phyloP scores from a whole-genome alignment of 2,329 filamentous ascomycete species.

The Lomentospora prolificans region DNA sequence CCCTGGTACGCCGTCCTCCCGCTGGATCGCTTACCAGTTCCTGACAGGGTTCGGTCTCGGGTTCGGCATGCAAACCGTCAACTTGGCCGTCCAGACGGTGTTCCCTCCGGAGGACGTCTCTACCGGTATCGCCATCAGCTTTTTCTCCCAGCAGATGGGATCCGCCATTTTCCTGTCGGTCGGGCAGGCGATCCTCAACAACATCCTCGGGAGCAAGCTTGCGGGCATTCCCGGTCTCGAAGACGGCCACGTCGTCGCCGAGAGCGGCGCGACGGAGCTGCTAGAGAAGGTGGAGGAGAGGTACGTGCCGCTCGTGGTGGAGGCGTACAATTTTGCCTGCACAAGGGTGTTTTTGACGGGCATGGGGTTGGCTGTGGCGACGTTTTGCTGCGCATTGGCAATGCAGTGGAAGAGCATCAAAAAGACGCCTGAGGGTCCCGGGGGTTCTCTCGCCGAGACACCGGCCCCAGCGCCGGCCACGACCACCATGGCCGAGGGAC shows the following conservation, averaged over 20 bases:
- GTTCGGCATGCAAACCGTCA: slow-evolving; percentile 46
- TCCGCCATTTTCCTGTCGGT: slow-evolving; percentile 49
- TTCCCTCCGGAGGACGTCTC: slow-evolving; percentile 42
- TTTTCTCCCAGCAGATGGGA: slow-evolving; percentile 50
- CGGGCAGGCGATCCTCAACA: slow-evolving; percentile 43
- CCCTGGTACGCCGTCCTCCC: slow-evolving; percentile 31
- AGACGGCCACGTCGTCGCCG: slow-evolving; percentile 30
- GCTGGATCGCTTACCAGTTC: slow-evolving; percentile 53
- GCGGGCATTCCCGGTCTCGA: slow-evolving; percentile 31
- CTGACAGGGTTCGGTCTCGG: slow-evolving; percentile 50
- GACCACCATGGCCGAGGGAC: no score
- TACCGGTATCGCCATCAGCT: slow-evolving; percentile 43
- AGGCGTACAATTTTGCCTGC: slow-evolving; percentile 56
- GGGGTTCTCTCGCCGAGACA: background rate
- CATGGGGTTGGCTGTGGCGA: slow-evolving; percentile 43
- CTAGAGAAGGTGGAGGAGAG: slow-evolving; percentile 38
- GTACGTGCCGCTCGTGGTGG: slow-evolving; percentile 42
- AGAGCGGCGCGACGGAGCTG: slow-evolving; percentile 50
- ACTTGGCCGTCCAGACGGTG: slow-evolving; percentile 46
- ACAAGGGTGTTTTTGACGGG: slow-evolving; percentile 54
- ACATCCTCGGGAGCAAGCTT: slow-evolving; percentile 30
- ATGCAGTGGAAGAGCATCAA: slow-evolving; percentile 64
- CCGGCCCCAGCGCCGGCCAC: no score
- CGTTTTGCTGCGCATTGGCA: slow-evolving; percentile 45
- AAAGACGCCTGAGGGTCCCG: slow-evolving; percentile 23